A percentile compares a stretch with the other conserved stretches of the same genome.
Evolutionary conservation across 2,329 filamentous ascomycete genomes (phyloP).

Genomic region (Trichoderma asperellum): DNA sequence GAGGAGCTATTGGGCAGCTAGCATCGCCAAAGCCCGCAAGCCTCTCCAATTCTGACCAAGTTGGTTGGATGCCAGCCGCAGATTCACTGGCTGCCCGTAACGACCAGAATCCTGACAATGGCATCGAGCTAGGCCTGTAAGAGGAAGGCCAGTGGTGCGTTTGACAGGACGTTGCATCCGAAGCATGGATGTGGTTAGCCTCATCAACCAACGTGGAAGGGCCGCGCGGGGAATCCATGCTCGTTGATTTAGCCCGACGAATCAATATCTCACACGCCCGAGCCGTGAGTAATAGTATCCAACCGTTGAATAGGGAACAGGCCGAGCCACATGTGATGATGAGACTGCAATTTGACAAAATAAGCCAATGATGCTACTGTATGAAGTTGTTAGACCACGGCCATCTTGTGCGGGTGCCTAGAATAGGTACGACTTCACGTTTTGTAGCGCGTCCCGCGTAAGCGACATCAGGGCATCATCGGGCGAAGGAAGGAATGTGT

Average conservation of each 20-base stretch:
- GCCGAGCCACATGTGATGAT: conserved; percentile 19
- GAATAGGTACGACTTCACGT: neutral
- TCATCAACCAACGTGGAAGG: neutral
- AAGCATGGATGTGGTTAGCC: neutral
- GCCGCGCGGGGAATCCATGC: conserved; percentile 24
- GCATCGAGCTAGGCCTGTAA: neutral
- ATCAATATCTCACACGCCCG: neutral
- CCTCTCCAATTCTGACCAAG: neutral
- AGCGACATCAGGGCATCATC: neutral
- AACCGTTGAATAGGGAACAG: neutral
- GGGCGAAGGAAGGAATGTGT: neutral
- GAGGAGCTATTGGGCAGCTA: neutral
- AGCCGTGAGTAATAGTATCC: conserved; percentile 5
- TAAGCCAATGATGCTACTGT: neutral
- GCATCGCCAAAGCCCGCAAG: neutral
- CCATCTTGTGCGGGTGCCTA: neutral
- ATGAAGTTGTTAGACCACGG: neutral
- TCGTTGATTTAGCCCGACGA: neutral
- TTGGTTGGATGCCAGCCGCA: neutral
- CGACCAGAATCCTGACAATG: neutral
- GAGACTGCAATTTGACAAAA: neutral
- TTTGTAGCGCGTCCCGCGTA: neutral
- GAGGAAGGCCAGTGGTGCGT: neutral
- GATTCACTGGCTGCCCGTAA: conserved; percentile 10
- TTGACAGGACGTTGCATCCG: conserved; percentile 9